Conservation (phyloP, 768 basidiomycete genomes). For the Leccinum longicurvipes region DNA sequence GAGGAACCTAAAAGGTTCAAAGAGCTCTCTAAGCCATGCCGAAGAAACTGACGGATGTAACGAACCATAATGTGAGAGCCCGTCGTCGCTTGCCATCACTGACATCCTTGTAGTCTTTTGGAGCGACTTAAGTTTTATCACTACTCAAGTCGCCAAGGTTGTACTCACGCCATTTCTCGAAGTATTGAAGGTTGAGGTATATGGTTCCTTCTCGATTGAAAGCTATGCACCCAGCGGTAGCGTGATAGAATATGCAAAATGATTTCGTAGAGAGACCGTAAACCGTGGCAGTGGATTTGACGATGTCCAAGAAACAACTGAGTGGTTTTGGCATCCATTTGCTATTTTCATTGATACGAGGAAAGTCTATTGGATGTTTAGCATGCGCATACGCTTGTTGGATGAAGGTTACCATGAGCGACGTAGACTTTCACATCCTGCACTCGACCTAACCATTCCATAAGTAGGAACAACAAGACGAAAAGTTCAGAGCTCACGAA, state of each 20-base stretch:
- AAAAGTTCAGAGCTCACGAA: conserved; percentile 39
- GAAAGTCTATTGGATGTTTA: conserved; percentile 43
- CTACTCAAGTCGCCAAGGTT: background rate
- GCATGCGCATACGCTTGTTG: background rate
- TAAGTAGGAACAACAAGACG: background rate
- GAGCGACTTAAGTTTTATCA: background rate
- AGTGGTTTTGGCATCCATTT: conserved; percentile 48
- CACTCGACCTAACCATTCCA: conserved; percentile 44
- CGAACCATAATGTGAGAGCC: conserved; percentile 1
- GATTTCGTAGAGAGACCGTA: conserved; percentile 68
- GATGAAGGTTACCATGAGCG: conserved; percentile 44
- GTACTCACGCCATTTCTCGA: conserved; percentile 75
- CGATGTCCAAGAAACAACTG: conserved; percentile 65
- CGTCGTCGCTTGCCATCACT: background rate
- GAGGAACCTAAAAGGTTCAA: background rate
- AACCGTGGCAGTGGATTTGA: conserved; percentile 59
- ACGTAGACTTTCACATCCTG: conserved; percentile 55
- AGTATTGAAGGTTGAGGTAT: conserved; percentile 83
- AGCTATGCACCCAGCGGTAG: conserved; percentile 70
- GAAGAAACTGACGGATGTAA: background rate
- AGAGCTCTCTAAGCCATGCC: background rate
- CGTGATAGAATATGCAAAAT: conserved; percentile 82
- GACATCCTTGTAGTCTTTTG: conserved; percentile 7
- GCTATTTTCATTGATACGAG: conserved; percentile 45
- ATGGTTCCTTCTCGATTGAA: conserved; percentile 86